These are phyloP conservation scores for Sugiyamaella japonica DNA, from an alignment of 1,139 yeast species.

Conservation along the genomic window DNA sequence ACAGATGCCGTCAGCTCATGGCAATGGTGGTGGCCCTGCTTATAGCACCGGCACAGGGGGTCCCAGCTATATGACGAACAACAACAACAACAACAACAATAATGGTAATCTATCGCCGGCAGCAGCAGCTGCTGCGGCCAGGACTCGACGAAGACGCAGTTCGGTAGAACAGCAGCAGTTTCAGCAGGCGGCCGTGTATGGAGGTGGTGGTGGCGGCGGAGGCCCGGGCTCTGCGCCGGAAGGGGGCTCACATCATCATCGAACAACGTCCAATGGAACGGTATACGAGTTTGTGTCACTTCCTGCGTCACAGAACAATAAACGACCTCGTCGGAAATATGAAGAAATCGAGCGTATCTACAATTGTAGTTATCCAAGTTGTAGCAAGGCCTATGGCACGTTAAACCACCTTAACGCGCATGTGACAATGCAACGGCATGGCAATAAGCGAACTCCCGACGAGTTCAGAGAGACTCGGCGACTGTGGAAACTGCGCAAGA, in stretches of 20 bases:
- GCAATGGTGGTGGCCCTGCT: no score
- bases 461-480: conserved; percentile 57
- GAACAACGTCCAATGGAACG: conserved; percentile 20
- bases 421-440: conserved; percentile 70
- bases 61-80: conserved; percentile 2
- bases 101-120: background rate
- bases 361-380: conserved; percentile 58
- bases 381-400: conserved; percentile 74
- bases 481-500: conserved; percentile 35
- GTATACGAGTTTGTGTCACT: conserved; percentile 36
- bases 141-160: conserved; percentile 11
- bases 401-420: conserved; percentile 77
- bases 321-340: conserved; percentile 64
- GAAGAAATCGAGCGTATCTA: conserved; percentile 70
- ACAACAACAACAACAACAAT: background rate
- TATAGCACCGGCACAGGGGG: background rate
- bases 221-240: background rate
- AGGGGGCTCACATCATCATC: conserved; percentile 13
- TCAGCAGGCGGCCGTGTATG: conserved; percentile 1
- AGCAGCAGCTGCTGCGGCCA: conserved; percentile 12
- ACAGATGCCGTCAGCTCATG: background rate
- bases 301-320: conserved; percentile 39
- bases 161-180: conserved; percentile 8
- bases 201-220: background rate
- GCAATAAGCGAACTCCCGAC: conserved; percentile 64